Conservation (phyloP, 495 filamentous ascomycete species). For the Saxispiralis lemnorum region DNA sequence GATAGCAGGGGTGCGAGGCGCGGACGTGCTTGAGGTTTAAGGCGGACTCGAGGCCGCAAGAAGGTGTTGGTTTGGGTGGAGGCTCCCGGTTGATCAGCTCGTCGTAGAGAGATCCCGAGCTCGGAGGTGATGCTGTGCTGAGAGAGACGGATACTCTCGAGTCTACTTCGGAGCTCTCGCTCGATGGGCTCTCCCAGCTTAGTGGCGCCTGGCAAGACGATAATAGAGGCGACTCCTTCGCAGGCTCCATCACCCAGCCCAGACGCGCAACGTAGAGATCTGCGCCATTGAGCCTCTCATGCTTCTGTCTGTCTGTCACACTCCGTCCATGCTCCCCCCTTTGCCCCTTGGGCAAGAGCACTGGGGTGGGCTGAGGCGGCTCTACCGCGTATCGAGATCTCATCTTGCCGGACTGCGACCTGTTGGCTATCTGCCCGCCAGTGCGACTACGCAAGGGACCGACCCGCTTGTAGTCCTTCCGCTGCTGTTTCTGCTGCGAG, state of each 20-base stretch:
- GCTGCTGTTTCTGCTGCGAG: slow-evolving; percentile 1
- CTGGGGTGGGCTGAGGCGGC: slow-evolving; percentile 12
- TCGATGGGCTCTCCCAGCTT: not conserved
- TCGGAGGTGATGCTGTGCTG: not conserved
- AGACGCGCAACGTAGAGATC: slow-evolving; percentile 36
- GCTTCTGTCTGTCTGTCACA: slow-evolving; percentile 27
- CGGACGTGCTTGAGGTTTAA: slow-evolving; percentile 4
- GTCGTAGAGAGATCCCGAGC: slow-evolving; percentile 29
- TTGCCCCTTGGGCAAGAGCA: slow-evolving; percentile 17
- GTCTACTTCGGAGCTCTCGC: not conserved
- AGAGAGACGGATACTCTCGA: not conserved
- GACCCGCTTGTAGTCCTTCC: slow-evolving; percentile 11
- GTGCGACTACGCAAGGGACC: not conserved
- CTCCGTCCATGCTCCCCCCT: slow-evolving; percentile 8
- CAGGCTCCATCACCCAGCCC: slow-evolving; percentile 14
- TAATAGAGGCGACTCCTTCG: not conserved
- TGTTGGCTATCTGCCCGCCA: not conserved
- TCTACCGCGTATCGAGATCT: not conserved
- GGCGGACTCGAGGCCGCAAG: not conserved
- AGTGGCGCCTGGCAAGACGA: not conserved
- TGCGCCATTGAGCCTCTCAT: slow-evolving; percentile 30
- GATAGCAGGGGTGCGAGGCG: slow-evolving; percentile 33
- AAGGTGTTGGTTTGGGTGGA: not conserved
- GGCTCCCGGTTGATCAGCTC: slow-evolving; percentile 21
- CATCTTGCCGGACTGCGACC: slow-evolving; percentile 8